phyloP scores from a whole-genome alignment of 2,329 filamentous ascomycete species.

The Microcyclosporella mali region DNA sequence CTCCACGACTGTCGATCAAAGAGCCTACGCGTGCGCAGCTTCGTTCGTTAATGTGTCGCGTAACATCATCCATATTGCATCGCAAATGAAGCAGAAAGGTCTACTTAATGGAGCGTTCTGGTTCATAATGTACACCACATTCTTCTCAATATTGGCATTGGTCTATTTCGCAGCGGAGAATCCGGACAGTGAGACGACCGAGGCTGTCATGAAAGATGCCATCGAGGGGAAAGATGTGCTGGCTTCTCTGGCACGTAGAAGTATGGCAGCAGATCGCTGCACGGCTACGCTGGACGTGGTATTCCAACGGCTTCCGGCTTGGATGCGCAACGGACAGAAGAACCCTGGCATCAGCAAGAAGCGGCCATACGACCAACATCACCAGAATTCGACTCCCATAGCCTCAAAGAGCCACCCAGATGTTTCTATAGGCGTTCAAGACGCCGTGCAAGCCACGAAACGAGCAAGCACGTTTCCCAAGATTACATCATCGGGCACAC shows the following conservation, averaged over 20 bases:
- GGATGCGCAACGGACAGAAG: constrained; percentile 42
- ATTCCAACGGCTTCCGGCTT: constrained; percentile 72
- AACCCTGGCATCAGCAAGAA: constrained; percentile 41
- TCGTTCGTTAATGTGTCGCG: constrained; percentile 60
- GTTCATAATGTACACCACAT: constrained; percentile 80
- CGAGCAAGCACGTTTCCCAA: constrained; percentile 26
- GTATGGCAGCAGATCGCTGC: constrained; percentile 82
- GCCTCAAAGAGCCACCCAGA: constrained; percentile 27
- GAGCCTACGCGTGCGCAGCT: constrained; percentile 69
- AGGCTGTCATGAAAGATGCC: constrained; percentile 80
- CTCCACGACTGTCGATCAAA: constrained; percentile 57
- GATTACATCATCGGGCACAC: constrained; percentile 9
- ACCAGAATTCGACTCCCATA: constrained; percentile 7
- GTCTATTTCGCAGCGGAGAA: constrained; percentile 78
- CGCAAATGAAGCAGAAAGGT: constrained; percentile 68
- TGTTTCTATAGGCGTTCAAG: constrained; percentile 17
- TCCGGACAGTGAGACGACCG: constrained; percentile 64
- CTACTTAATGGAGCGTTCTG: constrained; percentile 76
- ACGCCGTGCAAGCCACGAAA: constrained; percentile 7
- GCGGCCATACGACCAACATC: constrained; percentile 37
- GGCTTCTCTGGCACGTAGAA: constrained; percentile 70
- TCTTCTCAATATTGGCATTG: constrained; percentile 72
- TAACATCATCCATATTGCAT: constrained; percentile 73
- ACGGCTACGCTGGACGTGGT: constrained; percentile 69
- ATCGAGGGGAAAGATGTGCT: constrained; percentile 78